Conservation (phyloP, 345 rosid genomes). For the Passiflora organensis region DNA sequence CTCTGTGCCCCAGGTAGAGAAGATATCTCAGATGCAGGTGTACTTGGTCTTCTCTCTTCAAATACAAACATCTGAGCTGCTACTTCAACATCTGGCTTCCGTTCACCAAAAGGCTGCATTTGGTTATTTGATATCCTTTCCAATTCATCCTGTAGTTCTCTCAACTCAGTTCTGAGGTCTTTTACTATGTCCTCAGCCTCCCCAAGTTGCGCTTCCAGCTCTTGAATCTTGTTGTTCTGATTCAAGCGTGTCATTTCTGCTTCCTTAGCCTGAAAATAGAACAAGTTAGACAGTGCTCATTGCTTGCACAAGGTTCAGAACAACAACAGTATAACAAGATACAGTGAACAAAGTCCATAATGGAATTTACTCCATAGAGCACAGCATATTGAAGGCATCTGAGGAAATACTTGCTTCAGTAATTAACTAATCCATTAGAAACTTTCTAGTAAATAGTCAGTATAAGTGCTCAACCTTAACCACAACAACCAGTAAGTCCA, state of each 20-base stretch:
- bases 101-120: conserved; percentile 18
- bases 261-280: conserved; percentile 50
- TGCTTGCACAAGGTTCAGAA: too few species aligned
- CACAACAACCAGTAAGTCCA: too few species aligned
- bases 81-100: conserved; percentile 13
- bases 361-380: too few species aligned
- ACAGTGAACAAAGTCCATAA: too few species aligned
- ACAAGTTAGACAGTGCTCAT: too few species aligned
- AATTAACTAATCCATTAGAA: too few species aligned
- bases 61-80: conserved; percentile 18
- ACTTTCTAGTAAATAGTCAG: too few species aligned
- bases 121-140: conserved; percentile 33
- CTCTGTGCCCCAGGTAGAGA: conserved; percentile 28
- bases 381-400: too few species aligned
- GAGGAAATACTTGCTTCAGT: too few species aligned
- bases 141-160: conserved; percentile 54
- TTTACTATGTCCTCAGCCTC: conserved; percentile 84
- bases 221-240: conserved; percentile 63
- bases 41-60: conserved; percentile 25
- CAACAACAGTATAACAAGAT: too few species aligned
- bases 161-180: conserved; percentile 75
- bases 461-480: too few species aligned
- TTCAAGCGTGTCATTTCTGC: conserved; percentile 45
- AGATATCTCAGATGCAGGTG: conserved; percentile 24
- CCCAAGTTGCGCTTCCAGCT: conserved; percentile 83